These are phyloP conservation scores for Sporisorium sorghi DNA, from an alignment of 1,284 basidiomycete species.

Conservation along the genomic window DNA sequence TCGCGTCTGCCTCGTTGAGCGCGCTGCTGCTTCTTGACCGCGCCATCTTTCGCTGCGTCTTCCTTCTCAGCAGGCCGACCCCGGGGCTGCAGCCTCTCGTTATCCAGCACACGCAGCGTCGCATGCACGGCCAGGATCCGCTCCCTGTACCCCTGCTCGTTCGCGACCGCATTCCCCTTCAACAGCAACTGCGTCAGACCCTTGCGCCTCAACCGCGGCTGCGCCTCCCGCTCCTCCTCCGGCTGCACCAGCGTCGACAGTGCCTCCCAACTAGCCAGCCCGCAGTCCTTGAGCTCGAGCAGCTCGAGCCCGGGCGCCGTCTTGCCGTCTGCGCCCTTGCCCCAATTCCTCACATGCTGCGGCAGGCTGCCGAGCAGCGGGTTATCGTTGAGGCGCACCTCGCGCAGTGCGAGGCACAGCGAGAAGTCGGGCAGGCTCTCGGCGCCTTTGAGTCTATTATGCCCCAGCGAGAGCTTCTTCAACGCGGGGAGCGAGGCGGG, in stretches of 20 bases:
- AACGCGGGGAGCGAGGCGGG: constrained; percentile 57
- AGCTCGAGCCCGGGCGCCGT: constrained; percentile 57
- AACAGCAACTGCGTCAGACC: constrained; percentile 58
- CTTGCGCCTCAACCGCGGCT: constrained; percentile 32
- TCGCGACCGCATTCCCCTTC: constrained; percentile 56
- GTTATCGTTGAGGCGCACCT: constrained; percentile 63
- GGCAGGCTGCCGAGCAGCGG: constrained; percentile 44
- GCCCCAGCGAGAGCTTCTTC: constrained; percentile 62
- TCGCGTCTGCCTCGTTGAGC: neutral
- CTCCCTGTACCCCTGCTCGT: constrained; percentile 40
- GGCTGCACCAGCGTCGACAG: constrained; percentile 41
- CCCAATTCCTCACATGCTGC: constrained; percentile 55
- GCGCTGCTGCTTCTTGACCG: constrained; percentile 1
- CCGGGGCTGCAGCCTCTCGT: constrained; percentile 44
- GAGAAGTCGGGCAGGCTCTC: constrained; percentile 62
- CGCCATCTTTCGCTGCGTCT: neutral
- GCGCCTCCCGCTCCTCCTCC: constrained; percentile 15
- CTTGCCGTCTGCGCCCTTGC: constrained; percentile 57
- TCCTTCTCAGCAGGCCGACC: constrained; percentile 19
- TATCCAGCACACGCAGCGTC: constrained; percentile 53
- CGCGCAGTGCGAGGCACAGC: constrained; percentile 54
- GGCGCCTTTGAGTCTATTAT: constrained; percentile 52
- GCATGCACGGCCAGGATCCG: constrained; percentile 44
- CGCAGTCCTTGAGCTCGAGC: constrained; percentile 63
- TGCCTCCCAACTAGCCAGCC: constrained; percentile 47